A percentile compares a stretch with the other conserved stretches of the same genome.
Evolutionary conservation across 106 monocot genomes (phyloP).

Genomic region (Dioscorea dumetorum): DNA sequence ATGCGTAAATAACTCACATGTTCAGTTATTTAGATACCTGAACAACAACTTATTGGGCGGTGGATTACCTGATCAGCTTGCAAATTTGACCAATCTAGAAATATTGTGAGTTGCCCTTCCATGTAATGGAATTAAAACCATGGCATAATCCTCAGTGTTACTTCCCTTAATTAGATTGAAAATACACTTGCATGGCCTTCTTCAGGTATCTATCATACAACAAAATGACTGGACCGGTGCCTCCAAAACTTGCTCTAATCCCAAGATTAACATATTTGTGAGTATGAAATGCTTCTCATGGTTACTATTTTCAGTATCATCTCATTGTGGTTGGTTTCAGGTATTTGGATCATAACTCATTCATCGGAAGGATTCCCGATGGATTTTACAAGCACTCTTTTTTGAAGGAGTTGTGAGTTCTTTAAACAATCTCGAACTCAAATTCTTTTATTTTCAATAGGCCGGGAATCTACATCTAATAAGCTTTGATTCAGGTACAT

Average conservation of each 20-base stretch:
- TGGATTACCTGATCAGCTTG: conserved; percentile 91
- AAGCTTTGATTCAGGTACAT: conserved; percentile 54
- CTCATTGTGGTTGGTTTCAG: conserved; percentile 13
- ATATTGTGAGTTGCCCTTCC: conserved; percentile 35
- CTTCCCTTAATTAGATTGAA: background rate
- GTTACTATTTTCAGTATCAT: background rate
- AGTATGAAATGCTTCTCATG: conserved; percentile 13
- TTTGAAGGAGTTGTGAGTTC: conserved; percentile 91
- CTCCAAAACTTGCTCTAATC: conserved; percentile 72
- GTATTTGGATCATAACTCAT: conserved; percentile 88
- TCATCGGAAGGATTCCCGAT: conserved; percentile 80
- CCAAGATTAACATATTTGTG: conserved; percentile 90
- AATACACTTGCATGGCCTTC: background rate
- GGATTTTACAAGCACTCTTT: conserved; percentile 80
- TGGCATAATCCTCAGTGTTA: background rate
- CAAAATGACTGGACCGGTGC: conserved; percentile 72
- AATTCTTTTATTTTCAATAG: no score
- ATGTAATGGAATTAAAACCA: background rate
- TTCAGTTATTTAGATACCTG: conserved; percentile 46
- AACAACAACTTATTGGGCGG: conserved; percentile 87
- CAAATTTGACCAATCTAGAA: conserved; percentile 82
- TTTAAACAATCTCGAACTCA: background rate
- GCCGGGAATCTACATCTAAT: background rate
- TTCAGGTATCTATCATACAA: conserved; percentile 84
- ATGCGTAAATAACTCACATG: no score